Conservation (phyloP, 495 filamentous ascomycete species). For the Pyronema domesticum region DNA sequence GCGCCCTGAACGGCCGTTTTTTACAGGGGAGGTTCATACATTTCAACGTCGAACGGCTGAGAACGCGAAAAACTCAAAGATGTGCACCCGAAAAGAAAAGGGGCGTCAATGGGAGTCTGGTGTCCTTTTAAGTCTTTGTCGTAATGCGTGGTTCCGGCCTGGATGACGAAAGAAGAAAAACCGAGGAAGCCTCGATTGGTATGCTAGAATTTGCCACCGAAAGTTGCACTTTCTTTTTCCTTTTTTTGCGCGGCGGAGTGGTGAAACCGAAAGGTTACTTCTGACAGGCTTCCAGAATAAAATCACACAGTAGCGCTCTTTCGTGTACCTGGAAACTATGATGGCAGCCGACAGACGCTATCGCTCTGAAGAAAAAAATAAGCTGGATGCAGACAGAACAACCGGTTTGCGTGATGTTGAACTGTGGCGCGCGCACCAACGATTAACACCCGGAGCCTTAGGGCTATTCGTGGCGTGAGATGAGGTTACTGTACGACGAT, state of each 20-base stretch:
- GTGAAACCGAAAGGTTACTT: background rate
- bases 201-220: background rate
- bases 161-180: no score
- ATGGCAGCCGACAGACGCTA: background rate
- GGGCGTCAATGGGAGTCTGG: no score
- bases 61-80: no score
- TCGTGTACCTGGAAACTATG: background rate
- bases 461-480: background rate
- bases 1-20: no score
- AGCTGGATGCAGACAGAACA: background rate
- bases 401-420: background rate
- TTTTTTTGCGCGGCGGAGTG: background rate
- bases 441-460: background rate
- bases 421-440: background rate
- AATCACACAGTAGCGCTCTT: background rate
- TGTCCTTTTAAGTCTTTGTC: no score
- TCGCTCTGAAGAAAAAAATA: background rate
- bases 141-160: no score
- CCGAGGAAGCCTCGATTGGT: no score
- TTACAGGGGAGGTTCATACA: no score
- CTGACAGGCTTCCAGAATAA: background rate
- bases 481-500: background rate
- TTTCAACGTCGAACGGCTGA: no score
- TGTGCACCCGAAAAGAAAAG: no score
- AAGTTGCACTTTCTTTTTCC: background rate